These are phyloP conservation scores for Plasmodium sp. DNA, from an alignment of 169 alveolate genomes.

Conservation along the genomic window DNA sequence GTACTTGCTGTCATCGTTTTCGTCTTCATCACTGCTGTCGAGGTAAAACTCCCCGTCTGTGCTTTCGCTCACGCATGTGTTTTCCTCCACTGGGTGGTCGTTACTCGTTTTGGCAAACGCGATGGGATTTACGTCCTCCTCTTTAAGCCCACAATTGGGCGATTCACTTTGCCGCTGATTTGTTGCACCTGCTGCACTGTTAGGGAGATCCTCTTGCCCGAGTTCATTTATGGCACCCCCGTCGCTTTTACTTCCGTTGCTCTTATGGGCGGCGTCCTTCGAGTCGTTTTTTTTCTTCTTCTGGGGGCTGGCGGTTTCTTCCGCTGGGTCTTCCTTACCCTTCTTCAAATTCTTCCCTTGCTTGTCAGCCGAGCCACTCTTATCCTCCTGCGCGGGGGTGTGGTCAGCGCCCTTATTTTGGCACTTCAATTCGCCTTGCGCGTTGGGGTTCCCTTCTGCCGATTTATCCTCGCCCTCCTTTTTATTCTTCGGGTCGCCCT, in stretches of 20 bases:
- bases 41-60: neutral
- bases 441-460: neutral
- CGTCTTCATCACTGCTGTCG: constrained; percentile 32
- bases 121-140: constrained; percentile 14
- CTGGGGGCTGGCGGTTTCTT: neutral
- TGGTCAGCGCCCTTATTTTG: constrained; percentile 53
- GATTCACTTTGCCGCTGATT: neutral
- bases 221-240: constrained; percentile 52
- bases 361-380: constrained; percentile 59
- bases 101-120: constrained; percentile 52
- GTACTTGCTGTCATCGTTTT: constrained; percentile 74
- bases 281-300: constrained; percentile 19
- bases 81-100: constrained; percentile 39
- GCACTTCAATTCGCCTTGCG: constrained; percentile 32
- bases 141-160: neutral
- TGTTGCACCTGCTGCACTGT: neutral
- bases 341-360: constrained; percentile 46
- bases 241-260: constrained; percentile 5
- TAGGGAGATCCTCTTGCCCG: neutral
- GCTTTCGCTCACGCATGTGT: constrained; percentile 72
- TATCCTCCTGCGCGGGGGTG: constrained; percentile 33
- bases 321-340: constrained; percentile 11
- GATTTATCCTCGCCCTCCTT: constrained; percentile 5
- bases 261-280: constrained; percentile 21
- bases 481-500: neutral